phyloP scores from a whole-genome alignment of 148 eudicot species.

The Pouteria glomerata region DNA sequence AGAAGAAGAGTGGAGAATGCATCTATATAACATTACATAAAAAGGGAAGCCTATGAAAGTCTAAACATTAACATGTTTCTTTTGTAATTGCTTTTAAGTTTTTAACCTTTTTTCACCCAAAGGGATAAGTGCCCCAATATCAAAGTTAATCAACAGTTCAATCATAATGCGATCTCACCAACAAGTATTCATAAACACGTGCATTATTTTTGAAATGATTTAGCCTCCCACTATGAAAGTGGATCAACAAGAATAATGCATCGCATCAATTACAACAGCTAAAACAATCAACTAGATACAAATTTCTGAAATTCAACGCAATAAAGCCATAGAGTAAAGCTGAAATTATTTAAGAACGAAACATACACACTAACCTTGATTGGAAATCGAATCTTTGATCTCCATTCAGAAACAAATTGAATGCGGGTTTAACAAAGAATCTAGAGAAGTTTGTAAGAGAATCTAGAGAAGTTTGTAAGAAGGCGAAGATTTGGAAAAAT shows the following conservation, averaged over 20 bases:
- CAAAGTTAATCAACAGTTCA: neutral
- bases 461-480: neutral
- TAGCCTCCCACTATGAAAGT: too few relatives aligned
- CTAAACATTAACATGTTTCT: too few relatives aligned
- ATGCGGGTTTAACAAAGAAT: neutral
- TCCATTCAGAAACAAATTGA: slow-evolving; percentile 17
- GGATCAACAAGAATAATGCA: neutral
- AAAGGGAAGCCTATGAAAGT: too few relatives aligned
- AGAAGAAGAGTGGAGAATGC: too few relatives aligned
- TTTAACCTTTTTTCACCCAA: neutral
- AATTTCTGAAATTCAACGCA: neutral
- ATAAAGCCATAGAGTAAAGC: neutral
- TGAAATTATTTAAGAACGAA: neutral
- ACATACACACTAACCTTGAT: slow-evolving; percentile 13
- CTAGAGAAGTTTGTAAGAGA: neutral
- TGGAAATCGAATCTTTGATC: slow-evolving; percentile 21
- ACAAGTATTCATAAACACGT: too few relatives aligned
- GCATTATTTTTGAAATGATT: too few relatives aligned
- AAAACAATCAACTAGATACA: neutral
- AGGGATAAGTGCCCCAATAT: neutral
- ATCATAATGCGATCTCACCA: neutral
- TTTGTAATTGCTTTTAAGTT: too few relatives aligned
- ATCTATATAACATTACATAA: too few relatives aligned
- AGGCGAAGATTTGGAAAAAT: neutral
- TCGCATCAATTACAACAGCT: neutral